Conservation (phyloP, 139 green algal genomes). For the Pleodorina starrii region DNA sequence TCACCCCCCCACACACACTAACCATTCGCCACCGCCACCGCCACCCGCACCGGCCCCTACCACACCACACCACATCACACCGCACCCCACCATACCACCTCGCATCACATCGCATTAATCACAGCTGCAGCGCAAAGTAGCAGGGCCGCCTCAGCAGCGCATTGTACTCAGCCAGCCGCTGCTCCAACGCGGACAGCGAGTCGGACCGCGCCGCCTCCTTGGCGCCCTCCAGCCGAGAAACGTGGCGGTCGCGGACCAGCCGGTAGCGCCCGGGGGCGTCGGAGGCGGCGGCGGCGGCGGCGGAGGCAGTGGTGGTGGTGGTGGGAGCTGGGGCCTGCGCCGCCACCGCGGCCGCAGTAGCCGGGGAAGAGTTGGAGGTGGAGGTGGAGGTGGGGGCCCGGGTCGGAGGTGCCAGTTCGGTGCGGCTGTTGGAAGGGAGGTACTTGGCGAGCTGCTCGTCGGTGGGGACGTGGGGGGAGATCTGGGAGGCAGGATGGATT, state of each 20-base stretch:
- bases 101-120: no score
- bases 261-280: neutral
- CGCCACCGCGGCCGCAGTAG: no score
- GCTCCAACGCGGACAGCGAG: neutral
- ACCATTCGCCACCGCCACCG: no score
- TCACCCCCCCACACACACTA: no score
- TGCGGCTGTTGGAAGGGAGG: slow-evolving; percentile 33
- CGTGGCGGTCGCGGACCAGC: slow-evolving; percentile 40
- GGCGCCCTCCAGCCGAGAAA: slow-evolving; percentile 10
- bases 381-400: no score
- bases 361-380: no score
- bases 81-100: neutral
- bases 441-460: slow-evolving; percentile 54
- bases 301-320: neutral
- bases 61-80: no score
- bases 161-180: slow-evolving; percentile 40
- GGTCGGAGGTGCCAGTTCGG: no score
- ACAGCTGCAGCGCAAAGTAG: slow-evolving; percentile 48
- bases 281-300: neutral
- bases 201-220: neutral
- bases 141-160: slow-evolving; percentile 35
- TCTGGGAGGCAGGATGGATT: neutral
- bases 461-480: slow-evolving; percentile 41
- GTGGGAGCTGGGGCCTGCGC: neutral
- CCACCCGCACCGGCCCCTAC: no score